Evolutionary conservation across 192 early-diverging fungal genomes (phyloP).

Genomic region (Ambispora gerdemannii): DNA sequence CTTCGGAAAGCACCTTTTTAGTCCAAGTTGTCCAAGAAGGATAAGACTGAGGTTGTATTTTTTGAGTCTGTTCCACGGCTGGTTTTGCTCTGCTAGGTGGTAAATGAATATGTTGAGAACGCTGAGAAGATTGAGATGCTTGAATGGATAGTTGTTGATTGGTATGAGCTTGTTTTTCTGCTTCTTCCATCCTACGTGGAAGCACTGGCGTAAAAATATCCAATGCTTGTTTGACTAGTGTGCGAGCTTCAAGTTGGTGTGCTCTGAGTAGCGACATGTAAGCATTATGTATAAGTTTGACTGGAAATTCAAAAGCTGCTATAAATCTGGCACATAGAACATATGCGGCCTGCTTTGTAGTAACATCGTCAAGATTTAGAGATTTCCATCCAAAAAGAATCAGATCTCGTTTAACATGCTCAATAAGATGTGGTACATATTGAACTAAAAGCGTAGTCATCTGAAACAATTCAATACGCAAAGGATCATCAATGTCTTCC

Average conservation of each 20-base stretch:
- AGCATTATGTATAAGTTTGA: conserved; percentile 83
- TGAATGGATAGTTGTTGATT: background rate
- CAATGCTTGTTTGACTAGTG: conserved; percentile 88
- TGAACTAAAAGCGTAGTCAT: conserved; percentile 86
- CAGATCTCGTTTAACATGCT: conserved; percentile 79
- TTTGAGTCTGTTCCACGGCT: conserved; percentile 1
- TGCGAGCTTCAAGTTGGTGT: conserved; percentile 84
- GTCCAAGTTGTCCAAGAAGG: conserved; percentile 88
- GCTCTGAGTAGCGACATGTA: conserved; percentile 84
- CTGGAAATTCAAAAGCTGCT: conserved; percentile 86
- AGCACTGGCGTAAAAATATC: conserved; percentile 92
- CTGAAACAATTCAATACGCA: conserved; percentile 87
- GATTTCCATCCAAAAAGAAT: conserved; percentile 95
- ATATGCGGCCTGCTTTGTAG: conserved; percentile 93
- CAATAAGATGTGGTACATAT: conserved; percentile 71
- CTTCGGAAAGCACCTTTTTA: conserved; percentile 85
- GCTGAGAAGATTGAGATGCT: background rate
- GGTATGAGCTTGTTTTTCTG: background rate
- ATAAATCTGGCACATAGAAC: conserved; percentile 92
- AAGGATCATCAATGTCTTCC: conserved; percentile 61
- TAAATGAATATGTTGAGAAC: background rate
- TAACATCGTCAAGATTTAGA: conserved; percentile 82
- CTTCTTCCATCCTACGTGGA: conserved; percentile 71
- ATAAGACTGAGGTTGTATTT: conserved; percentile 32
- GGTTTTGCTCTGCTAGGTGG: background rate